Evolutionary conservation across 331 rosid genomes (phyloP).

Genomic region (Pyracantha coccinea): DNA sequence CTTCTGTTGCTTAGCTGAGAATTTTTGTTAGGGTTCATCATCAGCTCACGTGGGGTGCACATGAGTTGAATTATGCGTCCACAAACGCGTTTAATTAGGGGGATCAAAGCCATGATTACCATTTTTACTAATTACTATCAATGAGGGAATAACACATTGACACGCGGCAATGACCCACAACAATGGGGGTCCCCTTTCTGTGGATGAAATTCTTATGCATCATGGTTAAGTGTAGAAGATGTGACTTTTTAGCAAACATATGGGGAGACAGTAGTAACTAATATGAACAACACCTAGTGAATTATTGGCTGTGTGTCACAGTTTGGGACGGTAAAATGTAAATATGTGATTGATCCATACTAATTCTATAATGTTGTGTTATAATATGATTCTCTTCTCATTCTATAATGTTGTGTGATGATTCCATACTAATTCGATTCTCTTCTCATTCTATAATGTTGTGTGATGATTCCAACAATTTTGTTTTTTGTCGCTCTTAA

Average conservation of each 20-base stretch:
- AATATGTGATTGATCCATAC: background rate
- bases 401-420: too few species aligned
- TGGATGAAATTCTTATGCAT: background rate
- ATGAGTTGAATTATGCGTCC: constrained; percentile 20
- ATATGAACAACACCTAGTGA: background rate
- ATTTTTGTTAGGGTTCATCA: background rate
- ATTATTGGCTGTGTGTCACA: background rate
- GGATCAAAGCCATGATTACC: constrained; percentile 3
- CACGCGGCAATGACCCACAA: background rate
- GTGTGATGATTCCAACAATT: too few species aligned
- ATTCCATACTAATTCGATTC: too few species aligned
- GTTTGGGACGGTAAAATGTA: background rate
- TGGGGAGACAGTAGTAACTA: background rate
- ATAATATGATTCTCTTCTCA: too few species aligned
- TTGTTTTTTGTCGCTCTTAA: too few species aligned
- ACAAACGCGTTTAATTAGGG: constrained; percentile 34
- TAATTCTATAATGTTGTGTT: too few species aligned
- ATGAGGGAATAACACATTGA: background rate
- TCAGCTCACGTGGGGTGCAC: constrained; percentile 46
- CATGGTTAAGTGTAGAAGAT: background rate
- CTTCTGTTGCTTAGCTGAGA: background rate
- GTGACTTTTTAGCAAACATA: background rate
- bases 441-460: too few species aligned
- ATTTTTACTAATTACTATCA: constrained; percentile 9
- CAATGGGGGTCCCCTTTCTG: background rate